Percentiles rank a stretch among this genome's conserved stretches.
phyloP scores from a whole-genome alignment of 2,329 filamentous ascomycete species.

The Neophaeococcomyces mojaviensis region DNA sequence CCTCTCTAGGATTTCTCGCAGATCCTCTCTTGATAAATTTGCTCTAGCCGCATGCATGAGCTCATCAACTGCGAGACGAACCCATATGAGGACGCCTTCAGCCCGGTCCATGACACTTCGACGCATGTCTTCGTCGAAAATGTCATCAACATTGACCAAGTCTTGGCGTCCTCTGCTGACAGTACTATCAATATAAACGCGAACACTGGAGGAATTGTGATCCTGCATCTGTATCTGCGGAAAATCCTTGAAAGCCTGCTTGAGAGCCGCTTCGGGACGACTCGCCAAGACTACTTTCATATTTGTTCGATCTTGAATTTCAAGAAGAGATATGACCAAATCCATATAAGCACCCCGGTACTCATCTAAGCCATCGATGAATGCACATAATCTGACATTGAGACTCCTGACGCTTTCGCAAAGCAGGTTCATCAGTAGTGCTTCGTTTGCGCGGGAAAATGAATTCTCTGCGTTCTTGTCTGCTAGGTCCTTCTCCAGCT shows the following conservation, averaged over 20 bases:
- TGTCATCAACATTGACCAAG: too few relatives aligned
- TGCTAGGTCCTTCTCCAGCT: too few relatives aligned
- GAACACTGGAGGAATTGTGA: not conserved
- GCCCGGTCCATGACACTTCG: not conserved
- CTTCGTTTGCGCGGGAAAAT: too few relatives aligned
- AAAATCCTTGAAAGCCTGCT: not conserved
- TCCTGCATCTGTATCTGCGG: not conserved
- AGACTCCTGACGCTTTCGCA: not conserved
- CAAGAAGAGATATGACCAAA: not conserved
- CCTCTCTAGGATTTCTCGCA: not conserved
- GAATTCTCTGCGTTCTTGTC: too few relatives aligned
- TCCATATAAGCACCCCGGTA: not conserved
- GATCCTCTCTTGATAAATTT: not conserved
- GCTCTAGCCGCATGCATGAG: not conserved
- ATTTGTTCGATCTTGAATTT: not conserved
- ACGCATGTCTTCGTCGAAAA: not conserved
- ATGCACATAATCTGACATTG: not conserved
- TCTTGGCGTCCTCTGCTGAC: not conserved
- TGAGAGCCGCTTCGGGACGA: not conserved
- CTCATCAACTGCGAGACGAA: not conserved
- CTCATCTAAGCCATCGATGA: slow-evolving; percentile 4
- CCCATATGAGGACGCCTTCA: slow-evolving; percentile 1
- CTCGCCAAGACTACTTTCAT: slow-evolving; percentile 2
- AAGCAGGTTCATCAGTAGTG: not conserved
- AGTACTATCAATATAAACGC: not conserved